phyloP scores from a whole-genome alignment of 2,329 filamentous ascomycete genomes.

The Grosmannia serpens region DNA sequence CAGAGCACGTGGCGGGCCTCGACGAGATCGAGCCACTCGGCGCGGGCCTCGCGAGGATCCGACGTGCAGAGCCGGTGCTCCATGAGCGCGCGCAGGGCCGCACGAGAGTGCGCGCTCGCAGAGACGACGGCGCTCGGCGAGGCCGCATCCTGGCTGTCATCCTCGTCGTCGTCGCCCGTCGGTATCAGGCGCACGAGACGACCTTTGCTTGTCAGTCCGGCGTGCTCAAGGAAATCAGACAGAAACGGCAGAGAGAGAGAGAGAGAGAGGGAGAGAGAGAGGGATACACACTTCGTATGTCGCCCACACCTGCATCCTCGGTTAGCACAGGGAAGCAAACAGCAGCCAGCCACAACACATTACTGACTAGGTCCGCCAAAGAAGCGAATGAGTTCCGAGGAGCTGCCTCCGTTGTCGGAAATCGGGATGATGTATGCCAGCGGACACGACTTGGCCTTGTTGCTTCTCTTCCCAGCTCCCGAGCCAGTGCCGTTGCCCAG shows the following conservation, averaged over 20 bases:
- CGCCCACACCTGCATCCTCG: slow-evolving; percentile 38
- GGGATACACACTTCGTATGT: slow-evolving; percentile 53
- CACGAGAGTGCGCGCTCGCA: slow-evolving; percentile 48
- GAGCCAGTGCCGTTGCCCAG: neutral
- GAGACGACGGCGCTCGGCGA: neutral
- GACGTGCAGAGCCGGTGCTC: slow-evolving; percentile 65
- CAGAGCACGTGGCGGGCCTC: slow-evolving; percentile 72
- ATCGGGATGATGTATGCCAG: slow-evolving; percentile 88
- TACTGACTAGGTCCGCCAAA: slow-evolving; percentile 77
- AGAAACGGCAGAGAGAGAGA: neutral
- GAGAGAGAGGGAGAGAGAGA: neutral
- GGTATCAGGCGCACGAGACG: slow-evolving; percentile 87
- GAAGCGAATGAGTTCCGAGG: slow-evolving; percentile 84
- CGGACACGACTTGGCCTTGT: slow-evolving; percentile 33
- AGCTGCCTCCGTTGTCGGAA: slow-evolving; percentile 90
- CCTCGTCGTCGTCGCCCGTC: slow-evolving; percentile 27
- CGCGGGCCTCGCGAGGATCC: slow-evolving; percentile 47
- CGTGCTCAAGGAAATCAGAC: neutral
- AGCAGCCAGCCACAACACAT: neutral
- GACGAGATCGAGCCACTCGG: slow-evolving; percentile 82
- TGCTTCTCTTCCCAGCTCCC: neutral
- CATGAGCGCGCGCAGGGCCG: slow-evolving; percentile 72
- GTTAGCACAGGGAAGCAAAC: neutral
- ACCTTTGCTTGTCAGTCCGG: slow-evolving; percentile 33
- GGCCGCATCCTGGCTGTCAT: neutral